Percentiles rank a stretch among this genome's conserved stretches.
phyloP scores from a whole-genome alignment of 257 asterid species.

The Penstemon eatonii region DNA sequence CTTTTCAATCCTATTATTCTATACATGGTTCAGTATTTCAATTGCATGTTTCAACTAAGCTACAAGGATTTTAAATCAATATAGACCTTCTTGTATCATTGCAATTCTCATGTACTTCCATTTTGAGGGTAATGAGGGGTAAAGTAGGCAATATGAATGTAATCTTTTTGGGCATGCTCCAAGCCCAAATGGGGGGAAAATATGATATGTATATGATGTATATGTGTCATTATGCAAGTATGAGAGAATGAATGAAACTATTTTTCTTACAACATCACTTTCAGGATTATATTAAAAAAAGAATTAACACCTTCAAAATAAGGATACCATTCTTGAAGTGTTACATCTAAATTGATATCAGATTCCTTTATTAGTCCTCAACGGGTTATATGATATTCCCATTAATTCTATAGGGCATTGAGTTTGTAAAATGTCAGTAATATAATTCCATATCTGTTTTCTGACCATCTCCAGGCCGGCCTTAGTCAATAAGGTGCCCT shows the following conservation, averaged over 20 bases:
- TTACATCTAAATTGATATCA: neutral
- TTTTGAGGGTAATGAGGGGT: neutral
- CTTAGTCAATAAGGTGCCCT: too few species aligned
- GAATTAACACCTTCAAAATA: neutral
- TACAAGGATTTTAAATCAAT: neutral
- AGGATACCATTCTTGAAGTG: neutral
- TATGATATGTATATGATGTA: neutral
- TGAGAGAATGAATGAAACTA: neutral
- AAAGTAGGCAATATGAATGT: neutral
- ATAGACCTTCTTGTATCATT: neutral
- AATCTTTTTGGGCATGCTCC: neutral
- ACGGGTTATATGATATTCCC: conserved; percentile 14
- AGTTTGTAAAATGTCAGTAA: neutral
- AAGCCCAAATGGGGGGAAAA: neutral
- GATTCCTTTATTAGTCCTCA: neutral
- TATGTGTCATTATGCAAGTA: neutral
- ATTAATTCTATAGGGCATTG: neutral
- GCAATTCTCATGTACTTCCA: neutral
- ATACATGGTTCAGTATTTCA: conserved; percentile 6
- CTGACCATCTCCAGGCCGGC: neutral
- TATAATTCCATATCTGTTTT: neutral
- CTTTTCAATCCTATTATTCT: neutral
- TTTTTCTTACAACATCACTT: neutral
- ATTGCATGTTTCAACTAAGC: conserved; percentile 4
- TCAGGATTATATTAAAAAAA: neutral